phyloP scores from a whole-genome alignment of 768 basidiomycete species.

The Epithele typhae region DNA sequence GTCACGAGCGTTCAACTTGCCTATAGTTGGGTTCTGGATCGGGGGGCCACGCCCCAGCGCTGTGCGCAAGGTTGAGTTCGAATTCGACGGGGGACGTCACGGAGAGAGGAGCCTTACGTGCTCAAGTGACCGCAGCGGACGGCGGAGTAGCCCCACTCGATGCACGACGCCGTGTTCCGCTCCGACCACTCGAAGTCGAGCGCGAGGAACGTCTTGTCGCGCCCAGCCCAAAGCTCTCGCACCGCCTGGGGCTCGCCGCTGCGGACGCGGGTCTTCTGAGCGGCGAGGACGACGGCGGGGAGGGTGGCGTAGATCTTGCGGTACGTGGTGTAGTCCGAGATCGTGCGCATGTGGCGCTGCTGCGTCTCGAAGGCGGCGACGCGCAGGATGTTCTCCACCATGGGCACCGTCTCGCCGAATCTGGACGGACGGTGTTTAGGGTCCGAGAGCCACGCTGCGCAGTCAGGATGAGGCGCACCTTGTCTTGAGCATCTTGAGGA shows the following conservation, averaged over 20 bases:
- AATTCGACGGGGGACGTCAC: neutral
- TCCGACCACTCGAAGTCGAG: slow-evolving; percentile 77
- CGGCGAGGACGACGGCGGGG: slow-evolving; percentile 61
- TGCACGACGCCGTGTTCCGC: slow-evolving; percentile 57
- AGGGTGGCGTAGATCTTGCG: slow-evolving; percentile 67
- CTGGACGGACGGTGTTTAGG: slow-evolving; percentile 31
- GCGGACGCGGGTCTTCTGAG: slow-evolving; percentile 60
- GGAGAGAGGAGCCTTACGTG: slow-evolving; percentile 42
- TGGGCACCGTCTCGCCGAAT: slow-evolving; percentile 72
- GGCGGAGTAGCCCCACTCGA: slow-evolving; percentile 84
- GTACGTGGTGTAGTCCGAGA: slow-evolving; percentile 65
- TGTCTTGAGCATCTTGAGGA: slow-evolving; percentile 83
- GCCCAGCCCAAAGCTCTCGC: slow-evolving; percentile 60
- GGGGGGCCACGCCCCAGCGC: slow-evolving; percentile 73
- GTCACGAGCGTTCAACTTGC: too few relatives aligned
- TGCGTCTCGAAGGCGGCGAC: slow-evolving; percentile 65
- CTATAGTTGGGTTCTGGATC: slow-evolving; percentile 72
- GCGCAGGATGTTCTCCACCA: slow-evolving; percentile 67
- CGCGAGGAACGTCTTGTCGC: slow-evolving; percentile 71
- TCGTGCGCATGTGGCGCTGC: slow-evolving; percentile 64
- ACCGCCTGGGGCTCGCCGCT: slow-evolving; percentile 64
- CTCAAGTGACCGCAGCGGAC: slow-evolving; percentile 69
- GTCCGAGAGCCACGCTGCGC: neutral
- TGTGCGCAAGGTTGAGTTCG: slow-evolving; percentile 26
- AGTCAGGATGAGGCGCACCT: too few relatives aligned